phyloP scores from a whole-genome alignment of 306 rosid species.

The Purshia tridentata region DNA sequence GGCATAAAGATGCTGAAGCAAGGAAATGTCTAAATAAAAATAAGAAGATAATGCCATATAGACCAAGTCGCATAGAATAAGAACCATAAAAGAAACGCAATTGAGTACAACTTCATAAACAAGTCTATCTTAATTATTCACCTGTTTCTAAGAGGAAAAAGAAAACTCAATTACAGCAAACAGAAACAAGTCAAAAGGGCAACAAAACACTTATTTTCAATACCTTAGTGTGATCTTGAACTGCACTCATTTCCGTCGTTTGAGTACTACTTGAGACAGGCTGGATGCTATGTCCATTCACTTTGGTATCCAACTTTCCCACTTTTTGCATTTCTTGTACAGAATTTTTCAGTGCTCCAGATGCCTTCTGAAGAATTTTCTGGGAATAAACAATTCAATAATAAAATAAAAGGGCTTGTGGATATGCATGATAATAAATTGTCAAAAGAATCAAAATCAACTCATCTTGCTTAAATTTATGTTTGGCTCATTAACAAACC shows the following conservation, averaged over 20 bases:
- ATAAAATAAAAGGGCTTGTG: not conserved
- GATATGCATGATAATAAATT: not conserved
- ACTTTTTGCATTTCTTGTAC: conserved; percentile 42
- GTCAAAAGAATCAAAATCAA: not conserved
- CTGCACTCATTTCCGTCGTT: conserved; percentile 37
- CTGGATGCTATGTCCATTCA: conserved; percentile 39
- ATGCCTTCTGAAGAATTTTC: conserved; percentile 57
- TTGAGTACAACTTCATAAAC: not conserved
- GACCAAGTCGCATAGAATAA: not conserved
- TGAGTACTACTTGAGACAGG: conserved; percentile 40
- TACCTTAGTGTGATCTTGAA: conserved; percentile 54
- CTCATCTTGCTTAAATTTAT: not conserved
- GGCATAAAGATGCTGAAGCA: not conserved
- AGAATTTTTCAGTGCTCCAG: conserved; percentile 55
- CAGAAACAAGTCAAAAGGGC: not conserved
- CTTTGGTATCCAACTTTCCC: conserved; percentile 43
- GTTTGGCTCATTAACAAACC: not conserved
- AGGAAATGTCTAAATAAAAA: not conserved
- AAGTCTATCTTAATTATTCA: not conserved
- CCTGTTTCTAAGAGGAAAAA: not conserved
- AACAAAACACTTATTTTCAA: conserved; percentile 15
- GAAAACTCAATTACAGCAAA: not conserved
- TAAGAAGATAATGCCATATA: not conserved
- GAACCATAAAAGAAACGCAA: not conserved
- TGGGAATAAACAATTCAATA: conserved; percentile 20